Percentiles rank a stretch among this genome's conserved stretches.
Conservation (phyloP, 306 rosid species). For the Macrotyloma uniflorum region DNA sequence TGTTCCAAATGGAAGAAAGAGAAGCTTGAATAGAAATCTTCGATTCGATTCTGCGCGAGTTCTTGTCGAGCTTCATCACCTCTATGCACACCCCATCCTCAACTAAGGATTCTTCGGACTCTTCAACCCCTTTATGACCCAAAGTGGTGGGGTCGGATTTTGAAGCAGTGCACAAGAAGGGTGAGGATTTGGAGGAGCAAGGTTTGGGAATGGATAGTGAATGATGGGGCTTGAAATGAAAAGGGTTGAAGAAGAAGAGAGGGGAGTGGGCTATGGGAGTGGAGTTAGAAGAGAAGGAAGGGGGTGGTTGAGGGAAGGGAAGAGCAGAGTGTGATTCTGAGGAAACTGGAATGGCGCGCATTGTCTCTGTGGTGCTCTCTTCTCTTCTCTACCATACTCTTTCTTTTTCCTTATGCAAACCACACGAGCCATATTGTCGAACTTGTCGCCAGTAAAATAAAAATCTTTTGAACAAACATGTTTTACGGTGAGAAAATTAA, state of each 20-base stretch:
- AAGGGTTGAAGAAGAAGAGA: slow-evolving; percentile 29
- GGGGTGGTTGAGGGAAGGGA: not conserved
- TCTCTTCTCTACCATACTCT: not conserved
- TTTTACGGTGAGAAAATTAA: not conserved
- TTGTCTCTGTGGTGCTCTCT: slow-evolving; percentile 16
- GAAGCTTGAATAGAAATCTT: slow-evolving; percentile 60
- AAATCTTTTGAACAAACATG: not conserved
- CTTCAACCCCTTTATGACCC: slow-evolving; percentile 23
- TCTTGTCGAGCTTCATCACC: slow-evolving; percentile 57
- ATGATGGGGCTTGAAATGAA: slow-evolving; percentile 21
- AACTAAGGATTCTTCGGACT: slow-evolving; percentile 7
- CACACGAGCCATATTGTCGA: not conserved
- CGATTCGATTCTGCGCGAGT: slow-evolving; percentile 69
- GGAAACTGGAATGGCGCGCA: slow-evolving; percentile 46
- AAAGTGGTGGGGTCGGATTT: slow-evolving; percentile 36
- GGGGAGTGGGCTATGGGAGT: slow-evolving; percentile 19
- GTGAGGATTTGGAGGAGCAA: slow-evolving; percentile 29
- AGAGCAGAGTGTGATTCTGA: slow-evolving; percentile 24
- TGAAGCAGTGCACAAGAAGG: slow-evolving; percentile 40
- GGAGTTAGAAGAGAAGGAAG: not conserved
- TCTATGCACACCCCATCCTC: slow-evolving; percentile 60
- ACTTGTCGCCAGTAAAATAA: not conserved
- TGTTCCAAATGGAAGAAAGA: slow-evolving; percentile 62
- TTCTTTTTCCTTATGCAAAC: too few relatives aligned
- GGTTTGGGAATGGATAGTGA: slow-evolving; percentile 25